A percentile compares a stretch with the other conserved stretches of the same genome.
Conservation (phyloP, 1,284 basidiomycete species). For the Tilletia horrida region DNA sequence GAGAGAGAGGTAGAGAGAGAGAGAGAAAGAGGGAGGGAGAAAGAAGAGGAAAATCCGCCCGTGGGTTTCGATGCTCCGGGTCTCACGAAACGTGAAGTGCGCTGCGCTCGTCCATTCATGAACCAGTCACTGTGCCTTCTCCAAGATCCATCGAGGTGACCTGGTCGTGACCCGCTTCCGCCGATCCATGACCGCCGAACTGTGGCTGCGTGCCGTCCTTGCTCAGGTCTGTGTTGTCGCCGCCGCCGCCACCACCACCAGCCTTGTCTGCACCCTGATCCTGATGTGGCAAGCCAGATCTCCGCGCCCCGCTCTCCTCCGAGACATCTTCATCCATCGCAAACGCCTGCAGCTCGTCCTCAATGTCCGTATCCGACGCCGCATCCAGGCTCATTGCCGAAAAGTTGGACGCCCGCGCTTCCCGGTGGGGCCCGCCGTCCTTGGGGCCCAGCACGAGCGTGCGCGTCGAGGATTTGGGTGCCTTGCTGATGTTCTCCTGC, state of each 20-base stretch:
- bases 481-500: neutral
- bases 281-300: neutral
- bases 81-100: too few species aligned
- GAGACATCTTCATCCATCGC: conserved; percentile 29
- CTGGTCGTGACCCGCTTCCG: too few species aligned
- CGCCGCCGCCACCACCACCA: neutral
- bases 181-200: too few species aligned
- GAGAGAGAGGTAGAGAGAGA: neutral
- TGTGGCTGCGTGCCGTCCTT: too few species aligned
- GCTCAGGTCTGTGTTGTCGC: neutral
- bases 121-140: too few species aligned
- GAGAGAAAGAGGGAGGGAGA: too few species aligned
- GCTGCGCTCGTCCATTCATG: too few species aligned
- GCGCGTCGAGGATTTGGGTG: conserved; percentile 18
- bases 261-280: neutral
- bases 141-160: too few species aligned
- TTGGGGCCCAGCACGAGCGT: conserved; percentile 48
- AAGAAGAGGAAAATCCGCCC: too few species aligned
- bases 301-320: neutral
- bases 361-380: neutral
- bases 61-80: too few species aligned
- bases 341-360: conserved; percentile 22
- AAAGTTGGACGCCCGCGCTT: conserved; percentile 20
- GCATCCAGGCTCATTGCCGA: conserved; percentile 17
- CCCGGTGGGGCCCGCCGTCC: conserved; percentile 29